phyloP scores from a whole-genome alignment of 2,329 filamentous ascomycete genomes.

The Epichloe brachyelytri region DNA sequence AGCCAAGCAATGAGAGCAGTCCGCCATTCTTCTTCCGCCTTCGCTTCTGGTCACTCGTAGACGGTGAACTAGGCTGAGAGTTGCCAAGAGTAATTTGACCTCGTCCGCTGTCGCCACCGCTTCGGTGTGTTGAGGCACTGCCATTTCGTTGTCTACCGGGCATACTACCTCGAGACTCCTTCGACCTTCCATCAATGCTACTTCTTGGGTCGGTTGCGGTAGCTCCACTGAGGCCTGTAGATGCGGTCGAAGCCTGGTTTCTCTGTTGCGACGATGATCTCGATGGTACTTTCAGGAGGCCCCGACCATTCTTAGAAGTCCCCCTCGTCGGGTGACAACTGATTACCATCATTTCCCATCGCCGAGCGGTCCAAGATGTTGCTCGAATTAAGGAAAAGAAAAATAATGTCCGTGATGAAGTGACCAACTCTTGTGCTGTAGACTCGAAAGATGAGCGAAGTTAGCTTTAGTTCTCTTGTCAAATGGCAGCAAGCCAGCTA shows the following conservation, averaged over 20 bases:
- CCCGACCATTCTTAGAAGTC: slow-evolving; percentile 35
- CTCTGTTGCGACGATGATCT: slow-evolving; percentile 47
- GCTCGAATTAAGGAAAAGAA: slow-evolving; percentile 12
- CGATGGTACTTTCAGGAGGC: slow-evolving; percentile 45
- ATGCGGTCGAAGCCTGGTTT: slow-evolving; percentile 45
- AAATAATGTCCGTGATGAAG: slow-evolving; percentile 8
- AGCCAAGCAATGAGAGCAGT: slow-evolving; percentile 50
- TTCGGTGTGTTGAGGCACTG: slow-evolving; percentile 54
- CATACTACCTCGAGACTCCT: slow-evolving; percentile 52
- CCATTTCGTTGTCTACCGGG: slow-evolving; percentile 50
- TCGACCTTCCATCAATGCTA: slow-evolving; percentile 51
- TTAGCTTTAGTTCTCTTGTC: not conserved
- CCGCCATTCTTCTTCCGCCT: slow-evolving; percentile 43
- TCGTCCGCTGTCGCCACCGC: slow-evolving; percentile 39
- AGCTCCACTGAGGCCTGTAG: slow-evolving; percentile 46
- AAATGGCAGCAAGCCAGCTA: not conserved
- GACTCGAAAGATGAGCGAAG: not conserved
- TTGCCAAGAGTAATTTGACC: slow-evolving; percentile 32
- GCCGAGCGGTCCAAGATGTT: slow-evolving; percentile 21
- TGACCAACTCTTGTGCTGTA: not conserved
- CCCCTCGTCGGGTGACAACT: slow-evolving; percentile 28
- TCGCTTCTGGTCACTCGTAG: slow-evolving; percentile 35
- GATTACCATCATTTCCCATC: slow-evolving; percentile 31
- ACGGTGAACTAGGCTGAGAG: slow-evolving; percentile 40
- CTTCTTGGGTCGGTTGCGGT: slow-evolving; percentile 47